These are phyloP conservation scores for Eucalyptus curtisii DNA, from an alignment of 345 rosid species.

Conservation along the genomic window DNA sequence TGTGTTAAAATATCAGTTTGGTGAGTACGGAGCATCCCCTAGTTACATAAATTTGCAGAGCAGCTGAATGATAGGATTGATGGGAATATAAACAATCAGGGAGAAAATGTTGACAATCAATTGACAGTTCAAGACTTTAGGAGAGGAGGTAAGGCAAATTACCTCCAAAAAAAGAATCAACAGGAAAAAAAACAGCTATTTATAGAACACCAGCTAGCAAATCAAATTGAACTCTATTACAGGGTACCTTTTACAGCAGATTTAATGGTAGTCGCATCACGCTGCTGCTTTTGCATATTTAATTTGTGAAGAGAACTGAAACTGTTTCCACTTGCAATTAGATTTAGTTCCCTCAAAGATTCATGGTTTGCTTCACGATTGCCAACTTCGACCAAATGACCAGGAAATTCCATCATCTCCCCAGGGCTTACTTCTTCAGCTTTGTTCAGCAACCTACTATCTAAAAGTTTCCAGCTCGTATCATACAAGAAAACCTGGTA, in stretches of 20 bases:
- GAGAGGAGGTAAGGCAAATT: neutral
- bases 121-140: neutral
- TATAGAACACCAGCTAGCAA: neutral
- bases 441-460: slow-evolving; percentile 34
- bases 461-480: slow-evolving; percentile 25
- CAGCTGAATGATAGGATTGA: neutral
- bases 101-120: neutral
- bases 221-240: neutral
- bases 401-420: slow-evolving; percentile 28
- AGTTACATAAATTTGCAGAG: neutral
- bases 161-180: neutral
- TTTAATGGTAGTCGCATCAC: neutral
- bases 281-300: neutral
- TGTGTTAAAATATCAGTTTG: neutral
- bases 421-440: slow-evolving; percentile 35
- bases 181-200: neutral
- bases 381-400: slow-evolving; percentile 38
- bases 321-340: neutral
- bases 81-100: neutral
- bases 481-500: slow-evolving; percentile 36
- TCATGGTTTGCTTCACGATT: slow-evolving; percentile 7
- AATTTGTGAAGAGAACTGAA: neutral
- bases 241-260: neutral
- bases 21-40: neutral
- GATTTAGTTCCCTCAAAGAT: neutral